Base-by-base conservation (phyloP, 129 eudicot species). In the Saposhnikovia divaricata region DNA sequence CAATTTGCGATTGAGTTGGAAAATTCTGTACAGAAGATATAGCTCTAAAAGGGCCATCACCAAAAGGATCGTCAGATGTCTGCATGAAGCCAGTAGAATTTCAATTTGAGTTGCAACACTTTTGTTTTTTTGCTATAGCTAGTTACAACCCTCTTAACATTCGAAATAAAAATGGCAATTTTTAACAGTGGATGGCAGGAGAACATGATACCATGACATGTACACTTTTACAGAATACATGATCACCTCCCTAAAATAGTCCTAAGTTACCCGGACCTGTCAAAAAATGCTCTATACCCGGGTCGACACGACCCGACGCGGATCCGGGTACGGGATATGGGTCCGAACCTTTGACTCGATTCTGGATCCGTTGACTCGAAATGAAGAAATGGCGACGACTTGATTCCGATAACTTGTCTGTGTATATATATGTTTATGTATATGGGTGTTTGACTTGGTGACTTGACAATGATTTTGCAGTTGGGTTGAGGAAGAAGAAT, bases 11-110 rank as follows among this genome's bases (percentile, higher is more conserved):
- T 76, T 86, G 92, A 59, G 82, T 79, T 72, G 90, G 43, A 39
- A 80, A 74, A 74, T 82, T 85, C 9, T 89, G 89, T 6, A 90
- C 50, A 21, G 95, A 45, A 78, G 97, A 78, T 39, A 84, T 50
- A 53, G 99, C 99, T 91, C 83, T 89, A 81, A 96, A 96, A 18
- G 98, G 99, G 71, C 97, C 96, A 34, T 96, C 98, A 25, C 99
- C 99, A 83, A 96, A 96, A 39, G 98, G 99, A 82, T 96, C 99
- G 19, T 91, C 97, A 85, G 93, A 92, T 27, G 89, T 69, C 99
- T 96, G 95, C 87, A 86, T 51, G 50, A 68, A 76, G 69, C 15
- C 69, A 25, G 5, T 61, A 25, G 34, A 25, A n/a, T 9, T n/a
- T 25, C 5, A 61, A 61, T 61, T 59, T 4, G 14, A 23, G 31